phyloP scores from a whole-genome alignment of 129 eudicot species.

The Helichrysum umbraculigerum region DNA sequence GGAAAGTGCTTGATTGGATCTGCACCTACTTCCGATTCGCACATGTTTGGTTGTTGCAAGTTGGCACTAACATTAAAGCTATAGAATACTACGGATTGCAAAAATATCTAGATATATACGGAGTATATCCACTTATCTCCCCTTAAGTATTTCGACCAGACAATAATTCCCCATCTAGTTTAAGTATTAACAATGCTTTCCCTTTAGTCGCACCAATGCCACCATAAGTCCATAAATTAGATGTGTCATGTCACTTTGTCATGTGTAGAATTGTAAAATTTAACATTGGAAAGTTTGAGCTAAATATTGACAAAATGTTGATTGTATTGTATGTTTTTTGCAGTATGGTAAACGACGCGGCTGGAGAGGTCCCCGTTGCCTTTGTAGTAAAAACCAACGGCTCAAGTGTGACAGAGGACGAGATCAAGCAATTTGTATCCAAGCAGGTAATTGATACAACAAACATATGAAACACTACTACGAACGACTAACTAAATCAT shows the following conservation, averaged over 20 bases:
- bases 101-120: no score
- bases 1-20: slow-evolving; percentile 24
- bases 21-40: slow-evolving; percentile 30
- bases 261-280: no score
- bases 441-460: slow-evolving; percentile 56
- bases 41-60: slow-evolving; percentile 26
- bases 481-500: neutral
- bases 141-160: slow-evolving; percentile 9
- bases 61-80: slow-evolving; percentile 28
- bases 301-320: neutral
- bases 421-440: slow-evolving; percentile 72
- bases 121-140: slow-evolving; percentile 11
- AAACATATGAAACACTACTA: neutral
- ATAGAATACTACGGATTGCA: neutral
- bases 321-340: neutral
- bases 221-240: neutral
- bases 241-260: no score
- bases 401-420: slow-evolving; percentile 63
- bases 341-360: slow-evolving; percentile 83
- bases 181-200: slow-evolving; percentile 1
- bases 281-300: neutral
- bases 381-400: slow-evolving; percentile 71
- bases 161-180: slow-evolving; percentile 7
- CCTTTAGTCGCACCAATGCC: neutral
- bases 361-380: slow-evolving; percentile 96